phyloP scores from a whole-genome alignment of 2,329 filamentous ascomycete genomes.

The Colletotrichum incanum region DNA sequence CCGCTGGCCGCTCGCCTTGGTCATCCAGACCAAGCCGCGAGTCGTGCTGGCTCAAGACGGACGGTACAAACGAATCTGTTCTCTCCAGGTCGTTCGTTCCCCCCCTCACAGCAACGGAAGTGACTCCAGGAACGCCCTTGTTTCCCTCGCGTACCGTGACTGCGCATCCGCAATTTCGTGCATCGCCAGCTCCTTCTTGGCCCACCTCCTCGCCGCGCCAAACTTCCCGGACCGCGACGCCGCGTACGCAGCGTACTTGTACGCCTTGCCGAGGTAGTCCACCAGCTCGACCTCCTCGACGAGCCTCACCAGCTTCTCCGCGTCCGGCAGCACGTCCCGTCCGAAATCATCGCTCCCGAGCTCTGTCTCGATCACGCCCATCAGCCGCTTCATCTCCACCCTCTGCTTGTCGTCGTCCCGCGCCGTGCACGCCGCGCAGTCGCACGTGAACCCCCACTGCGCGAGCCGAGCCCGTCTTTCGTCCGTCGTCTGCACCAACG shows the following conservation, averaged over 20 bases:
- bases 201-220: constrained; percentile 45
- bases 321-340: constrained; percentile 39
- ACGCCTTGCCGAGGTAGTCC: constrained; percentile 47
- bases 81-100: not conserved
- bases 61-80: not conserved
- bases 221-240: constrained; percentile 39
- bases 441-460: constrained; percentile 47
- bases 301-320: constrained; percentile 44
- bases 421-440: constrained; percentile 54
- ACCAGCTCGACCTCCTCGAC: constrained; percentile 46
- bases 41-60: not conserved
- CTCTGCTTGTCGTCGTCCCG: constrained; percentile 51
- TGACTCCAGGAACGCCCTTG: constrained; percentile 33
- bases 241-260: constrained; percentile 46
- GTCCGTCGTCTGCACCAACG: constrained; percentile 50
- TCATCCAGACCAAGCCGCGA: too few relatives aligned
- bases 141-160: constrained; percentile 26
- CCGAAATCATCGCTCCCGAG: constrained; percentile 43
- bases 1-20: not conserved
- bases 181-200: constrained; percentile 45
- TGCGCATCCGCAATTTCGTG: constrained; percentile 43
- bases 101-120: constrained; percentile 31
- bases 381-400: constrained; percentile 49
- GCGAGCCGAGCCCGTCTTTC: constrained; percentile 51
- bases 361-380: constrained; percentile 53